Base-by-base conservation (phyloP, 495 filamentous ascomycete genomes). In the Tricharina praecox region DNA sequence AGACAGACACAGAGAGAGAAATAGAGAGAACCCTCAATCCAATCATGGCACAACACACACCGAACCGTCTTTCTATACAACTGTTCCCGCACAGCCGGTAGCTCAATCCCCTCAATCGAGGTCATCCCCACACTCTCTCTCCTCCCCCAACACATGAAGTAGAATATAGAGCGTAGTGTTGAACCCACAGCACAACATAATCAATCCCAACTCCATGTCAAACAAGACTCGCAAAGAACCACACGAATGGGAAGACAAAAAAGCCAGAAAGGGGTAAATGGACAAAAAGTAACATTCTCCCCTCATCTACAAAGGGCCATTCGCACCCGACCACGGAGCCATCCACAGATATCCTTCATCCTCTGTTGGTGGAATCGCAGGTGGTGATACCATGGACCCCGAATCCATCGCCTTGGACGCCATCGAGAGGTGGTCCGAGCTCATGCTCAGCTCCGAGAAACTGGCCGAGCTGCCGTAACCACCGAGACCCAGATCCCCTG, bases 321-420 rank as follows among this genome's bases (percentile, higher is more conserved):
- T 32, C 7, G 13, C n/a, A n/a, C n/a, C n/a, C n/a, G 53, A 42
- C 49, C 53, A 57, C 10, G 54, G 34, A 23, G 55, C 55, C 56
- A 60, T 60, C 56, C 56, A 60, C 26, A 60, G 38, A 26, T 49
- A 55, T 19, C 52, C 55, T 13, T 46, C 50, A 26, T 60, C 56
- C n/a, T 60, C 56, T 32, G 51, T 47, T 23, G 56, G 48, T 8
- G 54, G 42, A 7, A 35, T 25, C 15, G 56, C 47, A 9, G 55
- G 46, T 9, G 34, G 34, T 37, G 34, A 37, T 15, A 8, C 34
- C 11, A 59, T n/a, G 20, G 50, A 47, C 42, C 37, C 45, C 32
- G 57, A 44, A 20, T 59, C 56, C 18, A 47, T 47, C 40, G 51
- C 52, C 25, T 58, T 58, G 9, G 52, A 34, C 37, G 53, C 44